phyloP scores from a whole-genome alignment of 768 basidiomycete species.

The Kwoniella botswanensis region DNA sequence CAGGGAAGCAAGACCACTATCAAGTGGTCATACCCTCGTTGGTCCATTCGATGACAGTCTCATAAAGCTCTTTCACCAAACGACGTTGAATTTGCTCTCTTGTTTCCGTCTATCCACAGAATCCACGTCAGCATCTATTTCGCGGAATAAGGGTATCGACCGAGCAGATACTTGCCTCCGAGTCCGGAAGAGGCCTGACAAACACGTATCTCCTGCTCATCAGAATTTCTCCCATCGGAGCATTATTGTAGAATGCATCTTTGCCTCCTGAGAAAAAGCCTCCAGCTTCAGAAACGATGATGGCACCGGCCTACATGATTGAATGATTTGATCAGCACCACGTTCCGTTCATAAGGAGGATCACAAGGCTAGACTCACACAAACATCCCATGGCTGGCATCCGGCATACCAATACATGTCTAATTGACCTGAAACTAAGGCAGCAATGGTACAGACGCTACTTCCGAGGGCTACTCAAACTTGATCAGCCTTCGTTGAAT shows the following conservation, averaged over 20 bases:
- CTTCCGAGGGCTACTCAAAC: conserved; percentile 13
- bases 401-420: conserved; percentile 86
- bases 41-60: conserved; percentile 47
- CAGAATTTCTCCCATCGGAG: conserved; percentile 49
- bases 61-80: conserved; percentile 81
- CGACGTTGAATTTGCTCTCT: conserved; percentile 73
- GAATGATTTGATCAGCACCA: no score
- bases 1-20: neutral
- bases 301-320: conserved; percentile 68
- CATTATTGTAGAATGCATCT: conserved; percentile 57
- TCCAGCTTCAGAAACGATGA: conserved; percentile 89
- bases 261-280: conserved; percentile 74
- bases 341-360: no score
- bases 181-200: conserved; percentile 50
- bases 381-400: conserved; percentile 75
- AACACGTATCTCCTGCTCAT: conserved; percentile 56
- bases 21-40: conserved; percentile 10
- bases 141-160: neutral
- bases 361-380: conserved; percentile 59
- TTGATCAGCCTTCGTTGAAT: neutral
- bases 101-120: conserved; percentile 63
- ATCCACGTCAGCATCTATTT: neutral
- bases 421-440: conserved; percentile 86
- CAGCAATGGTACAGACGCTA: conserved; percentile 56
- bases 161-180: conserved; percentile 32